Evolutionary conservation across 2,329 filamentous ascomycete species (phyloP).

Genomic region (Lasiodiplodia sp.): DNA sequence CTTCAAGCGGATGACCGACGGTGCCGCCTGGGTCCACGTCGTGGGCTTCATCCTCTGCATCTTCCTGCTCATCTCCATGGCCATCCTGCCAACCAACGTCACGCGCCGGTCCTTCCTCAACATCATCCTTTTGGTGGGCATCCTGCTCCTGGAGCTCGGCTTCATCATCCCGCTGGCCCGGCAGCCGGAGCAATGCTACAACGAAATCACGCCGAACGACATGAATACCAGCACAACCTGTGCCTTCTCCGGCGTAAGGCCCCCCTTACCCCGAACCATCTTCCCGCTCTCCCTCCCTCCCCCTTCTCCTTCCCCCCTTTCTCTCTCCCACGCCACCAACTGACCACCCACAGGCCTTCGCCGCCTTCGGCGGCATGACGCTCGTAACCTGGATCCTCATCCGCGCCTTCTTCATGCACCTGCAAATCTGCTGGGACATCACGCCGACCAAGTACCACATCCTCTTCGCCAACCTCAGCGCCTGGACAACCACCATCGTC

Average conservation of each 20-base stretch:
- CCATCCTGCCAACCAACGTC: conserved; percentile 81
- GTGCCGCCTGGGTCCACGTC: conserved; percentile 73
- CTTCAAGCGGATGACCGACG: conserved; percentile 59
- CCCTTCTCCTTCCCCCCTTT: conserved; percentile 56
- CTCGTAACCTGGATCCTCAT: conserved; percentile 66
- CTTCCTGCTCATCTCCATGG: conserved; percentile 84
- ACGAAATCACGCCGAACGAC: conserved; percentile 90
- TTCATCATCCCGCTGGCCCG: conserved; percentile 88
- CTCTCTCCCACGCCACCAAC: conserved; percentile 45
- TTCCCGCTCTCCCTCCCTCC: conserved; percentile 60
- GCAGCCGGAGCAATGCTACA: conserved; percentile 81
- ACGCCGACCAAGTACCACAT: conserved; percentile 89
- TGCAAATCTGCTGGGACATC: conserved; percentile 98
- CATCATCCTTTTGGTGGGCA: conserved; percentile 79
- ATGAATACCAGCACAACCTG: conserved; percentile 85
- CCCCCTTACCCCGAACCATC: background rate
- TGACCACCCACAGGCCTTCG: conserved; percentile 35
- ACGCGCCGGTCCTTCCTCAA: conserved; percentile 93
- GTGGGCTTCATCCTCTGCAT: conserved; percentile 73
- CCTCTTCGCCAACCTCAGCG: conserved; percentile 78
- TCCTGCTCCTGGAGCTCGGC: conserved; percentile 85
- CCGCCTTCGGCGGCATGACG: conserved; percentile 23
- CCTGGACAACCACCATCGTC: conserved; percentile 83
- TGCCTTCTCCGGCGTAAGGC: conserved; percentile 79
- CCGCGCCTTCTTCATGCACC: conserved; percentile 86